Evolutionary conservation across 1,284 basidiomycete genomes (phyloP).

Genomic region (Cystobasidium slooffiae): DNA sequence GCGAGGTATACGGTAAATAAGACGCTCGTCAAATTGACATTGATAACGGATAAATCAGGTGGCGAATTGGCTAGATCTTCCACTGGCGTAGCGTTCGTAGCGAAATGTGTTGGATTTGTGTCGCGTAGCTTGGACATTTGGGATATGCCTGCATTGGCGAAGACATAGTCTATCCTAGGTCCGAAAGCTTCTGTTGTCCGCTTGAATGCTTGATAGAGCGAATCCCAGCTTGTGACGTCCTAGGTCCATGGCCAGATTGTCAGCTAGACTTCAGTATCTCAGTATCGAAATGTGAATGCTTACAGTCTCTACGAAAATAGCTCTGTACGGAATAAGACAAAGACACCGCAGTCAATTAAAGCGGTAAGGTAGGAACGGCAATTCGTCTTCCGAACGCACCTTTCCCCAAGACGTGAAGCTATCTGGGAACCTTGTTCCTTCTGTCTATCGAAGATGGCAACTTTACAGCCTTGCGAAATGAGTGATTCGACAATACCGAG

Average conservation of each 20-base stretch:
- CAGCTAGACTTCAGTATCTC: not conserved
- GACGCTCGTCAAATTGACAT: slow-evolving; percentile 48
- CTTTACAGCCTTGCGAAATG: slow-evolving; percentile 41
- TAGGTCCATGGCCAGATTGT: not conserved
- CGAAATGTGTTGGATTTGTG: slow-evolving; percentile 47
- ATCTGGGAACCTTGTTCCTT: not conserved
- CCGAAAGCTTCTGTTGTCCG: slow-evolving; percentile 36
- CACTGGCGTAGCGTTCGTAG: slow-evolving; percentile 53
- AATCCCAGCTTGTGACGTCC: slow-evolving; percentile 46
- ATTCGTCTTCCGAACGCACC: not conserved
- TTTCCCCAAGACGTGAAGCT: not conserved
- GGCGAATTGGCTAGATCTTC: slow-evolving; percentile 1
- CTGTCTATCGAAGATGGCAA: slow-evolving; percentile 39
- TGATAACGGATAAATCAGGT: slow-evolving; percentile 45
- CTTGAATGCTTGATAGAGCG: slow-evolving; percentile 37
- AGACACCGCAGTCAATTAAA: not conserved
- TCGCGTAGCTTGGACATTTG: slow-evolving; percentile 47
- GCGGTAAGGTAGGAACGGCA: not conserved
- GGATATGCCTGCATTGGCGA: slow-evolving; percentile 46
- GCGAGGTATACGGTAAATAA: slow-evolving; percentile 46
- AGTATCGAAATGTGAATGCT: not conserved
- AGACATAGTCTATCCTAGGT: slow-evolving; percentile 46
- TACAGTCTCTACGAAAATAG: slow-evolving; percentile 40
- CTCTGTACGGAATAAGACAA: not conserved
- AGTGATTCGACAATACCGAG: slow-evolving; percentile 47